A percentile compares a stretch with the other conserved stretches of the same genome.
Conservation (phyloP, 2,329 filamentous ascomycete genomes). For the Orbilia oligospora region DNA sequence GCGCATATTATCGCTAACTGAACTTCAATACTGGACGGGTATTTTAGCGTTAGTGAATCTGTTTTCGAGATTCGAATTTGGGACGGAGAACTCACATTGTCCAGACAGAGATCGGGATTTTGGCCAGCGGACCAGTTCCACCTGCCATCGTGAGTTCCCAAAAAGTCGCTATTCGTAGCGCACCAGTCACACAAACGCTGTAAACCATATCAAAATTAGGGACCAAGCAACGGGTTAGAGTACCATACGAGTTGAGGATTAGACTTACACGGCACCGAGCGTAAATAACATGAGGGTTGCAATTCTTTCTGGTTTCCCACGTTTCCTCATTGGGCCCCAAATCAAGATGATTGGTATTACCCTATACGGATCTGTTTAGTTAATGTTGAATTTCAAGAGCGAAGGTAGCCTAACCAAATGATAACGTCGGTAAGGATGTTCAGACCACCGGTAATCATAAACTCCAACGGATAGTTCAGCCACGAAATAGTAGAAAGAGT, state of each 20-base stretch:
- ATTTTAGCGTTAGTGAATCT: neutral
- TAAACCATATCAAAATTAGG: neutral
- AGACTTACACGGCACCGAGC: constrained; percentile 41
- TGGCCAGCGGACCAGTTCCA: constrained; percentile 39
- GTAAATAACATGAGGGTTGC: constrained; percentile 48
- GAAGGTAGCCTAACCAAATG: constrained; percentile 28
- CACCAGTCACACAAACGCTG: constrained; percentile 46
- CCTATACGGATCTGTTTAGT: constrained; percentile 3
- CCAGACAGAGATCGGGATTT: constrained; percentile 52
- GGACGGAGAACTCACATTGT: constrained; percentile 26
- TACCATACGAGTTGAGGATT: neutral
- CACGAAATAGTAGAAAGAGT: constrained; percentile 28
- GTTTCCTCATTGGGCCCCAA: constrained; percentile 54
- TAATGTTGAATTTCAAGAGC: neutral
- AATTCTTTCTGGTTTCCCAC: constrained; percentile 45
- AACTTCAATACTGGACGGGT: constrained; percentile 31
- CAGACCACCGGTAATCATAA: constrained; percentile 48
- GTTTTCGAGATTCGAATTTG: neutral
- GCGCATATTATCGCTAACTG: constrained; percentile 50
- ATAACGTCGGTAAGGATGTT: constrained; percentile 50
- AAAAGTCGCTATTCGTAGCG: constrained; percentile 44
- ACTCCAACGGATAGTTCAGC: constrained; percentile 45
- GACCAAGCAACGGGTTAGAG: neutral
- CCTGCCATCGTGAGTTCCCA: constrained; percentile 43
- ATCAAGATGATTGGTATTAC: constrained; percentile 48